Base-by-base conservation (phyloP, 2,329 filamentous ascomycete genomes). In the Xylariales sp. region DNA sequence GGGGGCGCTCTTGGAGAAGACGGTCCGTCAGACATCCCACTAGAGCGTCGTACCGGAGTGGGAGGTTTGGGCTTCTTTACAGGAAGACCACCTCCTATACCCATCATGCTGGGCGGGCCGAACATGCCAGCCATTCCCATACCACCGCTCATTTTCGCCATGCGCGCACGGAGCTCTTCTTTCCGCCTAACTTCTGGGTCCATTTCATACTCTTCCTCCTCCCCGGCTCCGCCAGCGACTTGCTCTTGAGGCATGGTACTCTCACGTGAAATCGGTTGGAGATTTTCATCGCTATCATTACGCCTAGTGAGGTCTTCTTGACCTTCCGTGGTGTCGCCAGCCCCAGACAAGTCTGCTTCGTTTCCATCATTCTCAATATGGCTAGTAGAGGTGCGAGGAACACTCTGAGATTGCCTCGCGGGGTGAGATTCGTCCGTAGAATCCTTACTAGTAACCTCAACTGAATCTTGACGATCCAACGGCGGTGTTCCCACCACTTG, bases 111-210 rank as follows among this genome's bases (percentile, higher is more conserved):
- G 43, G 90, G 89, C 23, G 87, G 87, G 18, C 93, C 93, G 79
- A 97, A 97, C 90, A 98, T 96, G 74, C 93, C 93, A 78, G 93
- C 90, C 91, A 98, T 73, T 28, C 77, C 77, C 93, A 97, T 97
- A 28, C 95, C 95, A 63, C 95, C 95, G 73, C 95, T 97, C 91
- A 99, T 96, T 82, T 97, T 97, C 53, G 96, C 96, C 93, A 99
- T 99, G 74, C 96, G 90, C 69, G 96, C 94, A 68, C 96, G 89
- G 39, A 99, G 85, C 78, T 97, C 95, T 81, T 97, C 90, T 77
- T 91, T 92, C 60, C 94, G 91, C 72, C 89, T 90, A 28, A 93
- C 86, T 78, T 99, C 96, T 0, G 94, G 93, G 75, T 98, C 94
- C 59, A 97, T 84, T 16, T 97, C 93, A 34, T 94, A 93, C 39